A percentile compares a stretch with the other conserved stretches of the same genome.
Conservation (phyloP, 2,329 filamentous ascomycete genomes). For the Beauveria sp. region DNA sequence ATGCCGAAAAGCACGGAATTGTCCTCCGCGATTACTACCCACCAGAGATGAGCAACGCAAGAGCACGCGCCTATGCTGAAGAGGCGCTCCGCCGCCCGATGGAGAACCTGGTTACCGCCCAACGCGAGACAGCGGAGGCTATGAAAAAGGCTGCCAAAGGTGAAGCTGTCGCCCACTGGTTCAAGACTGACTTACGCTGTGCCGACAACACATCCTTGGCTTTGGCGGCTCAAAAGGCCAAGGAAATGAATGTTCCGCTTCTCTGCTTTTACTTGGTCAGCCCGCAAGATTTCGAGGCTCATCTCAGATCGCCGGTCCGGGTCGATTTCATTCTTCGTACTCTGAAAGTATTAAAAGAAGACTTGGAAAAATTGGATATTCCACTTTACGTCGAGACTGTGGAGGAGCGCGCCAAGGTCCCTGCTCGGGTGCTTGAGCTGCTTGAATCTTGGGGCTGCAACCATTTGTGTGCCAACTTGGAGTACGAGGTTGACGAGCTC, state of each 20-base stretch:
- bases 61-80: conserved; percentile 67
- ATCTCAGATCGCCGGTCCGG: conserved; percentile 62
- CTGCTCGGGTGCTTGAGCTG: conserved; percentile 54
- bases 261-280: conserved; percentile 73
- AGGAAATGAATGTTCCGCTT: conserved; percentile 60
- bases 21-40: conserved; percentile 74
- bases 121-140: conserved; percentile 43
- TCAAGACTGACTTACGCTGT: conserved; percentile 72
- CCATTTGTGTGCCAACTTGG: conserved; percentile 75
- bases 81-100: conserved; percentile 66
- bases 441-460: conserved; percentile 64
- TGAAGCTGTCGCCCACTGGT: conserved; percentile 77
- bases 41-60: conserved; percentile 73
- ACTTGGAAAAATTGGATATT: conserved; percentile 64
- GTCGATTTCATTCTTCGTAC: conserved; percentile 78
- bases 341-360: conserved; percentile 54
- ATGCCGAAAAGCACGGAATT: conserved; percentile 50
- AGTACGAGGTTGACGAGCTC: conserved; percentile 89
- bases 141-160: conserved; percentile 23
- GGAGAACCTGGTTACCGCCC: conserved; percentile 53
- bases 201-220: conserved; percentile 66
- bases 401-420: conserved; percentile 55
- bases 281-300: conserved; percentile 78
- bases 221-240: conserved; percentile 58
- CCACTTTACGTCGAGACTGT: conserved; percentile 71